These are phyloP conservation scores for Colletotrichum plurivorum DNA, from an alignment of 2,329 filamentous ascomycete species.

Conservation along the genomic window DNA sequence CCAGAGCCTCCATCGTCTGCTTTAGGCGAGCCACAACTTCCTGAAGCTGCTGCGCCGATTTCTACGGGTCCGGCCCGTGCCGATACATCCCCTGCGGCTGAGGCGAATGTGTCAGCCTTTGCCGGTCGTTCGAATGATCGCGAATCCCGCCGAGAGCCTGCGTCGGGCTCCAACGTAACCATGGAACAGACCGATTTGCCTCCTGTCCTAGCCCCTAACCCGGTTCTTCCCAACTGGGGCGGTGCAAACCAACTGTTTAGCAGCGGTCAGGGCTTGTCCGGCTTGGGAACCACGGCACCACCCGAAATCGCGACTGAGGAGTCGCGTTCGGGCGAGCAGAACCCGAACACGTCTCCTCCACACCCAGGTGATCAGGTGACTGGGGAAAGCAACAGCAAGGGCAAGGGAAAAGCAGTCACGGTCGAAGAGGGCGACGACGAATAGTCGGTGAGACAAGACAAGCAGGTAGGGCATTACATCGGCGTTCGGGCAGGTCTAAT, in stretches of 20 bases:
- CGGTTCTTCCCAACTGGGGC: conserved; percentile 65
- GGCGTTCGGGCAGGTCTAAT: conserved; percentile 31
- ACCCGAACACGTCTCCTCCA: neutral
- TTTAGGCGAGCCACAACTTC: conserved; percentile 10
- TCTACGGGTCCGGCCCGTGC: neutral
- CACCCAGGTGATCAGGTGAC: conserved; percentile 3
- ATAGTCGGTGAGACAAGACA: conserved; percentile 40
- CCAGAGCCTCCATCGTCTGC: conserved; percentile 44
- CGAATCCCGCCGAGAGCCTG: conserved; percentile 17
- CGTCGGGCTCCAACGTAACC: conserved; percentile 13
- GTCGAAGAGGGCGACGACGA: conserved; percentile 62
- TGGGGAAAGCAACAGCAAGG: conserved; percentile 48
- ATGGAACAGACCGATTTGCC: conserved; percentile 44
- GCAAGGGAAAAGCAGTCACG: conserved; percentile 61
- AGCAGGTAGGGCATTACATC: conserved; percentile 12
- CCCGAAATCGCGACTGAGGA: conserved; percentile 31
- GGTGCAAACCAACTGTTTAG: conserved; percentile 64
- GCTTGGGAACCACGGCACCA: conserved; percentile 19
- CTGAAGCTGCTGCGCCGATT: conserved; percentile 1
- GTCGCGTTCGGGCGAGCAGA: conserved; percentile 35
- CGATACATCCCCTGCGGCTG: neutral
- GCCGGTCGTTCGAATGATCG: conserved; percentile 12
- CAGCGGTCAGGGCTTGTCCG: conserved; percentile 43
- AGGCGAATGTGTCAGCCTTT: neutral
- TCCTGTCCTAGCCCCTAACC: conserved; percentile 62